Conservation (phyloP, 805 yeast species). For the Peterozyma toletana region DNA sequence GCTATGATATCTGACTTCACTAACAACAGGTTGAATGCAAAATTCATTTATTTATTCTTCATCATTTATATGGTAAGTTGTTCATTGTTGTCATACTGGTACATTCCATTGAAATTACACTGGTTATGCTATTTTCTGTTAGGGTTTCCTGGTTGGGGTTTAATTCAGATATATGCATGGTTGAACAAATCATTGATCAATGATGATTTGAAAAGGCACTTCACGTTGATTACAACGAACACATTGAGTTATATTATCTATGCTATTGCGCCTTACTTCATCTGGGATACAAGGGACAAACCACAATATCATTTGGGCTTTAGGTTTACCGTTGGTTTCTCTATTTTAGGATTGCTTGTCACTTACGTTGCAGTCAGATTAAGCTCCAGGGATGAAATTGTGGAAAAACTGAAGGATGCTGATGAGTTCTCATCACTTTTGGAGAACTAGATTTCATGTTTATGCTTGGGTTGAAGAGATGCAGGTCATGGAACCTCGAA, state of each 20-base stretch:
- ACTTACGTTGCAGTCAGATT: constrained; percentile 18
- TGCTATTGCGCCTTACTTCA: constrained; percentile 33
- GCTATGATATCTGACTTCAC: constrained; percentile 30
- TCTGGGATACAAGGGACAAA: constrained; percentile 29
- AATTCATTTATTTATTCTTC: constrained; percentile 30
- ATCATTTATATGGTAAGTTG: constrained; percentile 32
- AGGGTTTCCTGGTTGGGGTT: constrained; percentile 46
- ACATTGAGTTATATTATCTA: constrained; percentile 32
- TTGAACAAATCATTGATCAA: constrained; percentile 36
- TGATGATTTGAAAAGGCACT: constrained; percentile 33
- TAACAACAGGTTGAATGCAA: constrained; percentile 27
- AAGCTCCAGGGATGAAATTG: not conserved
- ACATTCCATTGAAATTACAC: constrained; percentile 38
- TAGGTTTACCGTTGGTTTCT: constrained; percentile 26
- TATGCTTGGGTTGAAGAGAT: no score
- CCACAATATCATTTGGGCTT: constrained; percentile 32
- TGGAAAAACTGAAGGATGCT: not conserved
- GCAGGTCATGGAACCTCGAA: no score
- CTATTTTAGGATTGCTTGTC: constrained; percentile 23
- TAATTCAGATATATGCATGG: constrained; percentile 52
- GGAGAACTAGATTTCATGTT: no score
- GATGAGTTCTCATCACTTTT: no score
- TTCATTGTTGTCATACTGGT: constrained; percentile 37
- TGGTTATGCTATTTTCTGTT: constrained; percentile 43
- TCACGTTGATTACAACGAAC: constrained; percentile 31